phyloP scores from a whole-genome alignment of 2,329 filamentous ascomycete species.

The Arthrobotrys megalospora region DNA sequence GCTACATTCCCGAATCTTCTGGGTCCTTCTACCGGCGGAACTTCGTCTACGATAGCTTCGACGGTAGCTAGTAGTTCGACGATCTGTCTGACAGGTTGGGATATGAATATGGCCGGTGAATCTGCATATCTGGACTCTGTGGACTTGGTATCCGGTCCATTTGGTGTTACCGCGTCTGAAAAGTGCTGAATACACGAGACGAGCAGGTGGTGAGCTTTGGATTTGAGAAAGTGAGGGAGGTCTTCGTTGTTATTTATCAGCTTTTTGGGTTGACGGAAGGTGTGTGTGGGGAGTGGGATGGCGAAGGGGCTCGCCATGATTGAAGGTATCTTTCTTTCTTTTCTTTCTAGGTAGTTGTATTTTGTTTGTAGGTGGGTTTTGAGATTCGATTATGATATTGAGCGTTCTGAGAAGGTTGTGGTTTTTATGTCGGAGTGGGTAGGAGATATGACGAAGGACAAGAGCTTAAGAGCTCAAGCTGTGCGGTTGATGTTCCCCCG shows the following conservation, averaged over 20 bases:
- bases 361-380: neutral
- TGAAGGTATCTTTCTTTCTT: conserved; percentile 1
- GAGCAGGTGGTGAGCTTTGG: conserved; percentile 88
- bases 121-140: conserved; percentile 71
- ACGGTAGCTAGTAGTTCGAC: conserved; percentile 78
- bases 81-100: conserved; percentile 76
- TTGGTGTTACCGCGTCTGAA: conserved; percentile 86
- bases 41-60: conserved; percentile 79
- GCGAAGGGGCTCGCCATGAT: conserved; percentile 39
- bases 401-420: neutral
- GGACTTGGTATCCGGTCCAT: conserved; percentile 67
- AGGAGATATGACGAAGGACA: conserved; percentile 34
- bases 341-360: neutral
- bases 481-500: conserved; percentile 18
- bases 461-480: conserved; percentile 18
- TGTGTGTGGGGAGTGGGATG: conserved; percentile 66
- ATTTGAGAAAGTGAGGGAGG: conserved; percentile 83
- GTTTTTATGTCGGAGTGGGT: neutral
- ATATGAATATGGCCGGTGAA: conserved; percentile 68
- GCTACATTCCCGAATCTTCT: conserved; percentile 92
- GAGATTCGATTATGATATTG: neutral
- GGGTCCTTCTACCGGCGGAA: conserved; percentile 86
- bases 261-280: conserved; percentile 80
- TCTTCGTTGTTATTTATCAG: conserved; percentile 87
- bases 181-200: conserved; percentile 90